Base-by-base conservation (phyloP, 2,329 filamentous ascomycete genomes). In the Teratosphaeria epicoccoides region DNA sequence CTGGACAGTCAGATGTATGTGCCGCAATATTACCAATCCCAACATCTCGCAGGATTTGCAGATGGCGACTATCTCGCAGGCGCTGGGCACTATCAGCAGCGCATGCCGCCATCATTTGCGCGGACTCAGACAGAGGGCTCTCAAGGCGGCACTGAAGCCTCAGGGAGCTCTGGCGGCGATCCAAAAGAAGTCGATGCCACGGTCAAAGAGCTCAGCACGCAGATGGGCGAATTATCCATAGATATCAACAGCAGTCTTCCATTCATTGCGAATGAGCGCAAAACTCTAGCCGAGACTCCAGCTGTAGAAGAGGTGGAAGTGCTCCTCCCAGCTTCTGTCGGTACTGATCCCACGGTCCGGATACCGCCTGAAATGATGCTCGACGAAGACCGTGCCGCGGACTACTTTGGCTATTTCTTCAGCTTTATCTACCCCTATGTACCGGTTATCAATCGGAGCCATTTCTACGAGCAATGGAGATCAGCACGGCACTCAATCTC, bases 321-420 rank as follows among this genome's bases (percentile, higher is more conserved):
- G 44, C 71, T 78, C 25, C 69, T 94, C 7, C 89, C 88, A 28
- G 80, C 82, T 11, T 78, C 85, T 28, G 77, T 80, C 14, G 78
- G 82, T 7, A 79, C 87, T 6, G 88, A 88, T 47, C 76, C 83
- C 22, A 89, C 85, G 53, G 85, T 95, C 53, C 82, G 88, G 29
- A 95, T 97, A 55, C 93, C 91, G 0, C 87, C 86, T 0, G 89
- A 94, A 62, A 78, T 97, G 63, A 95, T 97, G 89, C 91, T 91
- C 1, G 80, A 85, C 25, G 88, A 96, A 26, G 83, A 88, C 44
- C 87, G 87, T 29, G 84, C 84, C 4, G 73, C 89, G 64, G 80
- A 86, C 29, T 95, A 93, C 65, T 95, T 97, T 66, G 83, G 93
- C 37, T 85, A 95, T 43, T 97, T 88, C 67, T 97, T 97, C 68